Base-by-base conservation (phyloP, 768 basidiomycete species). In the Boletus reticulatus region DNA sequence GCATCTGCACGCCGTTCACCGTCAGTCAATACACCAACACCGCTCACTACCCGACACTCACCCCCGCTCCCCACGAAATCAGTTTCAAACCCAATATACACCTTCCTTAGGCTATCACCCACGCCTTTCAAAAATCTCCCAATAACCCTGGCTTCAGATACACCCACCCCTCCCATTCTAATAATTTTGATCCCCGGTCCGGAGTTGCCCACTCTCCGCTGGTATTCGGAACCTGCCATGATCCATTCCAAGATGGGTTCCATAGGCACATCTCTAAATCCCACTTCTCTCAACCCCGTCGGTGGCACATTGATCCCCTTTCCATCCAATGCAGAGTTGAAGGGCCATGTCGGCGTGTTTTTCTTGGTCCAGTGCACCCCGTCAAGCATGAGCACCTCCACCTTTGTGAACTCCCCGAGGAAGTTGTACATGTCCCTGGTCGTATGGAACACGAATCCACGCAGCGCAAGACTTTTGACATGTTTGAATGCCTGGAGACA, bases 201-300 rank as follows among this genome's bases (percentile, higher is more conserved):
- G 16, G 36, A 9, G 4, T 10, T 42, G 27, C 57, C 59, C n/a
- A 34, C 43, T 38, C 53, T n/a, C 16, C 56, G 54, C 31, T 52
- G 62, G n/a, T 60, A 43, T 14, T 57, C 39, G 34, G 60, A 48
- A 31, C 65, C 62, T 3, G 52, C 56, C 55, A 60, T 61, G 41
- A 71, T 69, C 69, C 68, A 72, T 46, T 57, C 65, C 49, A 71
- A 44, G n/a, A 72, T 48, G n/a, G 56, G 43, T 31, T 68, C 67
- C 58, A 59, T 63, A 3, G 53, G 49, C 17, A 62, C 55, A n/a
- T 59, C 48, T 27, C 69, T 64, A 20, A 72, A 41, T 6, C 69
- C 69, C 16, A 69, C 65, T 54, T 63, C 71, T 32, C 43, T 62
- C 58, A 71, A 50, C 41, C 7, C 58, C 32, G 19, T 53, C 4